Evolutionary conservation across 495 filamentous ascomycete species (phyloP), one percentile per base, ranked within the genome.

Genomic region (Hypoxylon subgilvum): DNA sequence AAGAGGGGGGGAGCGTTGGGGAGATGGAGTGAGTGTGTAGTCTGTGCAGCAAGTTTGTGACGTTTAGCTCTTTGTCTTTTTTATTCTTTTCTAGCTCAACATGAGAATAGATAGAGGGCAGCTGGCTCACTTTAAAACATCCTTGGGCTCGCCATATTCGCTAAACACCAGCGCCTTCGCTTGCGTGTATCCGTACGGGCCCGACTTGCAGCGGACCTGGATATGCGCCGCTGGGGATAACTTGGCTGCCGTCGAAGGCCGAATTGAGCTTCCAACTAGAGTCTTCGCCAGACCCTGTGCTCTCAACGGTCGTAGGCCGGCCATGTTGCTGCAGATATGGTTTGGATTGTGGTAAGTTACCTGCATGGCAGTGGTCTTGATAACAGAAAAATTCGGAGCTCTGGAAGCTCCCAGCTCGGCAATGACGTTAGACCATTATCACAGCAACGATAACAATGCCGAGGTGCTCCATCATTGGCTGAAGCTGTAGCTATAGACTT

Each of bases 151-250:
- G 70, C 95, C 94, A 69, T 93, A 87, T 65, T 86, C 80, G 39
- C 84, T 84, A 71, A 95, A 96, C 4, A 92, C 83, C 42, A 99
- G 85, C 0, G 91, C 84, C 78, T 96, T 95, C 51, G 95, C 87
- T 75, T 97, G 94, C n/a, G 88, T 93, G 76, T 97, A 97, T 57
- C 95, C 95, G 70, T 96, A 97, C 21, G 82, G 80, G 16, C 88
- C 78, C 40, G 78, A 79, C 34, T 72, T 74, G 69, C 67, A 61
- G 0, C 67, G 67, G 17, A 66, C 58, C 25, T 59, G 55, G 13
- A 19, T 39, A 19, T 40, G 36, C 41, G 61, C 32, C 4, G 30
- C 40, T 2, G 51, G 52, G 19, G 28, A 38, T 1, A 17, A 9
- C 16, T 36, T 52, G 19, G 32, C 17, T 18, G 19, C 3, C 28